Evolutionary conservation across 441 rosid species (phyloP).

Genomic region (Erodium texanum): DNA sequence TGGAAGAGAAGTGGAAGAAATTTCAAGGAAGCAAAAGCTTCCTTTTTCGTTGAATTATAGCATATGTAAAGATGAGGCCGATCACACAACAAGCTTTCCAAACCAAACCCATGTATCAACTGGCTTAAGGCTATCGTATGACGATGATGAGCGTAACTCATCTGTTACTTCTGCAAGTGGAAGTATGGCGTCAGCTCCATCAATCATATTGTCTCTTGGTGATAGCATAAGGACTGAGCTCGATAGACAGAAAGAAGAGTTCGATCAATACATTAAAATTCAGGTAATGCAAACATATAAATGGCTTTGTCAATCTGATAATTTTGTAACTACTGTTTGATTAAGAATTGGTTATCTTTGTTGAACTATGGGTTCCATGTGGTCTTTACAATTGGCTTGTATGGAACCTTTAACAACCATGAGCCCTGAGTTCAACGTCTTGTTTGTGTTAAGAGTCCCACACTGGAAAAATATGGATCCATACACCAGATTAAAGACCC

Average conservation of each 20-base stretch:
- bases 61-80: constrained; percentile 44
- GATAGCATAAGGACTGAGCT: constrained; percentile 47
- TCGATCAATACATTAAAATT: constrained; percentile 50
- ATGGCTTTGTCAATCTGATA: too few relatives aligned
- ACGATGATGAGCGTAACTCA: constrained; percentile 67
- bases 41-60: constrained; percentile 54
- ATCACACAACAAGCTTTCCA: constrained; percentile 35
- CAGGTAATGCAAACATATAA: constrained; percentile 56
- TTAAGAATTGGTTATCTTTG: too few relatives aligned
- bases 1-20: constrained; percentile 44
- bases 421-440: too few relatives aligned
- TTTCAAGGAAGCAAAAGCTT: constrained; percentile 48
- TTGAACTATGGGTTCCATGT: too few relatives aligned
- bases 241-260: constrained; percentile 57
- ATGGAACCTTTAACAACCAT: too few relatives aligned
- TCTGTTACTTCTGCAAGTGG: constrained; percentile 70
- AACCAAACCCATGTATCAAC: constrained; percentile 58
- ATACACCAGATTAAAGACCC: too few relatives aligned
- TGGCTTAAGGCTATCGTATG: constrained; percentile 66
- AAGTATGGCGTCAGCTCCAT: constrained; percentile 43
- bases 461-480: too few relatives aligned
- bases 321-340: too few relatives aligned
- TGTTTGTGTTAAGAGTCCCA: too few relatives aligned
- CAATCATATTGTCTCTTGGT: constrained; percentile 49
- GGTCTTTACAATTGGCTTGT: too few relatives aligned